phyloP scores from a whole-genome alignment of 345 rosid genomes.

The Eucalyptus paniculata region DNA sequence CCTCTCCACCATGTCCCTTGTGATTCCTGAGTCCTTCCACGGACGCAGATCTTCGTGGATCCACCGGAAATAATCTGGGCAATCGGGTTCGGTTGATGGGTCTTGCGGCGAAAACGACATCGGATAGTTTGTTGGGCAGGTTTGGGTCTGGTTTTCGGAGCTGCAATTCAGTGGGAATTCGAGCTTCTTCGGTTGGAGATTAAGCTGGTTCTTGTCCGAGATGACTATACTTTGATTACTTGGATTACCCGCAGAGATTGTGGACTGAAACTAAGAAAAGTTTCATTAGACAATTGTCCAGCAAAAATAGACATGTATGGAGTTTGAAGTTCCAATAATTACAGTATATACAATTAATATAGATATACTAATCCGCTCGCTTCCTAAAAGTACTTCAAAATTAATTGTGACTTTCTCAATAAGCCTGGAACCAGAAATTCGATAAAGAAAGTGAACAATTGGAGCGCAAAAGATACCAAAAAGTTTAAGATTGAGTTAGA shows the following conservation, averaged over 20 bases:
- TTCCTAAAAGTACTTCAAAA: not conserved
- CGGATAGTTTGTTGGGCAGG: constrained; percentile 23
- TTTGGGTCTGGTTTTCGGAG: constrained; percentile 11
- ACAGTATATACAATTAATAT: not conserved
- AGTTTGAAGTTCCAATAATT: not conserved
- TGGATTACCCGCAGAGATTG: not conserved
- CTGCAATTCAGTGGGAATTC: constrained; percentile 25
- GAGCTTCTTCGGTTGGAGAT: not conserved
- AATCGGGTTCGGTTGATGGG: not conserved
- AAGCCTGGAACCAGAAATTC: not conserved
- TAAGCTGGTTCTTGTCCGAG: not conserved
- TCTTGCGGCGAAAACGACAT: not conserved
- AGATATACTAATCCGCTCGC: not conserved
- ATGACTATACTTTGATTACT: not conserved
- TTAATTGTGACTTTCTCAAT: not conserved
- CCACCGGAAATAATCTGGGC: constrained; percentile 59
- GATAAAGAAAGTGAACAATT: not conserved
- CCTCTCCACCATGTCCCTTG: constrained; percentile 39
- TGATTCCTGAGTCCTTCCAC: constrained; percentile 37
- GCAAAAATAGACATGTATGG: not conserved
- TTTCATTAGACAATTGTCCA: not conserved
- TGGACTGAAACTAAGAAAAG: not conserved
- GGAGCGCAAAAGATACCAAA: not conserved
- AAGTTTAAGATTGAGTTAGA: not conserved
- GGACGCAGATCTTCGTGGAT: constrained; percentile 60